Conservation (phyloP, 2,329 filamentous ascomycete genomes). For the Cytospora mali region DNA sequence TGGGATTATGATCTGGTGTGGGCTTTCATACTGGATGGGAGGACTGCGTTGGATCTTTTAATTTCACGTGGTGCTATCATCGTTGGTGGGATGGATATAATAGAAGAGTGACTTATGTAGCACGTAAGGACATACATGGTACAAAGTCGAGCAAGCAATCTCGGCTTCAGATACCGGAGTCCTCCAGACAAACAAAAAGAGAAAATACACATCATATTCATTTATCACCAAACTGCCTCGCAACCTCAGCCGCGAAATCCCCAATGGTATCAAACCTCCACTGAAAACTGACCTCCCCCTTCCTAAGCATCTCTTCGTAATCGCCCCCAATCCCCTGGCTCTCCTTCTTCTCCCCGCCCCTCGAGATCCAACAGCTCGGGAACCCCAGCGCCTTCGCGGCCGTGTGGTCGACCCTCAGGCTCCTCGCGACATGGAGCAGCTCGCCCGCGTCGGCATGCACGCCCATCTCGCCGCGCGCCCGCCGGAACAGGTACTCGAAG, state of each 20-base stretch:
- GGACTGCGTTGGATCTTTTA: not conserved
- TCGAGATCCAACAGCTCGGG: conserved; percentile 66
- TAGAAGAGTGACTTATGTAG: not conserved
- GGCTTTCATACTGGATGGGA: not conserved
- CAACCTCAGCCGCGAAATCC: conserved; percentile 45
- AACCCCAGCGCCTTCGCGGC: conserved; percentile 64
- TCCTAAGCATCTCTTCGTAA: conserved; percentile 28
- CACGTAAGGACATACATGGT: not conserved
- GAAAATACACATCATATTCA: not conserved
- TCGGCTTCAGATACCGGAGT: not conserved
- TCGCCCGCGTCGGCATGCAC: conserved; percentile 51
- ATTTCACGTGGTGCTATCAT: not conserved
- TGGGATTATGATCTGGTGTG: not conserved
- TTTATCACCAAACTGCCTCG: conserved; percentile 39
- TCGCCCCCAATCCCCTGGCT: conserved; percentile 29
- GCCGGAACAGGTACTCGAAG: conserved; percentile 65
- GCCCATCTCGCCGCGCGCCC: conserved; percentile 56
- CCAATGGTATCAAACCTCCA: conserved; percentile 44
- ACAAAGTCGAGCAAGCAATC: not conserved
- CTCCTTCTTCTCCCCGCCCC: conserved; percentile 45
- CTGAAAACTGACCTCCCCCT: conserved; percentile 39
- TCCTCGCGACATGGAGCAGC: conserved; percentile 70
- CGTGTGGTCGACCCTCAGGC: conserved; percentile 67
- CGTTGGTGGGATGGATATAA: not conserved
- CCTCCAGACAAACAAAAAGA: not conserved